Conservation (phyloP, 805 yeast species). For the Pichia scutulata region DNA sequence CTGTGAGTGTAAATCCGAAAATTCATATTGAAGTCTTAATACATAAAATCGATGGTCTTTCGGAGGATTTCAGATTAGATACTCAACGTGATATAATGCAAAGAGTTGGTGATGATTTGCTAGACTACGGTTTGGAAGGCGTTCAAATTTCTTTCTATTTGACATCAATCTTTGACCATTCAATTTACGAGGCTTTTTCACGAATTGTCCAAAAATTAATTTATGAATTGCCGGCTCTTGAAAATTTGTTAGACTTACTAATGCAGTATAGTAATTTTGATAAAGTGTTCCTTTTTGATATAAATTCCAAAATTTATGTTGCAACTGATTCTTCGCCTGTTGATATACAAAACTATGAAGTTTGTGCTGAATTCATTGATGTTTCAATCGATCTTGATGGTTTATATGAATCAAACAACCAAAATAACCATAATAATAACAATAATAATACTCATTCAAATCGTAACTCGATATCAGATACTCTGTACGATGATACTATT, state of each 20-base stretch:
- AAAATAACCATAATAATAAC: not conserved
- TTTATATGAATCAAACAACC: conserved; percentile 37
- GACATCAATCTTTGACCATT: conserved; percentile 92
- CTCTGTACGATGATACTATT: conserved; percentile 1
- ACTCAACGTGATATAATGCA: conserved; percentile 97
- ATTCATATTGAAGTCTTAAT: conserved; percentile 88
- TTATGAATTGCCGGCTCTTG: conserved; percentile 81
- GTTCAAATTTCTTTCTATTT: conserved; percentile 86
- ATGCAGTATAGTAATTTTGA: conserved; percentile 88
- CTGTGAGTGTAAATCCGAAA: conserved; percentile 73
- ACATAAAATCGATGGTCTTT: conserved; percentile 91
- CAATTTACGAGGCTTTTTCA: conserved; percentile 92
- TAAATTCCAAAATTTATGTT: conserved; percentile 86
- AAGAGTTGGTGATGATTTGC: conserved; percentile 84
- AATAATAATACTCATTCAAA: not conserved
- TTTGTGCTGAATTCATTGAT: conserved; percentile 95
- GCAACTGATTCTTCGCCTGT: conserved; percentile 96
- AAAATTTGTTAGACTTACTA: conserved; percentile 78
- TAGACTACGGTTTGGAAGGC: conserved; percentile 84
- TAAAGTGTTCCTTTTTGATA: conserved; percentile 86
- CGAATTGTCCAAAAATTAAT: conserved; percentile 87
- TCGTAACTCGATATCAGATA: conserved; percentile 3
- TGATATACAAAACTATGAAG: conserved; percentile 91
- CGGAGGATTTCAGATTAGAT: conserved; percentile 89
- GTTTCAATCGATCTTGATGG: conserved; percentile 85